Conservation (phyloP, 352 stramenopile genomes). For the Phytopythium litorale region DNA sequence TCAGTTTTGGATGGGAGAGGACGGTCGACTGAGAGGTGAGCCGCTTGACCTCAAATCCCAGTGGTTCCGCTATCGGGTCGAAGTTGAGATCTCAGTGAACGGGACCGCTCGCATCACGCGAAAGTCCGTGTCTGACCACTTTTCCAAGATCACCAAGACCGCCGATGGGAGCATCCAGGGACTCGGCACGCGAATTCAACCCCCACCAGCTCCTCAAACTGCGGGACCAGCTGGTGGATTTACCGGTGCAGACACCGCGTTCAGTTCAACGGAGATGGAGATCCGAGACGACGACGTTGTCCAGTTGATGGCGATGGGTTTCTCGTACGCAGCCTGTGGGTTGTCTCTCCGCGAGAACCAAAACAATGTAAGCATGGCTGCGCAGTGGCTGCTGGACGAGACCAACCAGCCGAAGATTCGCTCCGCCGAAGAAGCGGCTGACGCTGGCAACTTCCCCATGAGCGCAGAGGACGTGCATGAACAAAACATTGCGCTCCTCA, state of each 20-base stretch:
- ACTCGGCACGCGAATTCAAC: conserved; percentile 20
- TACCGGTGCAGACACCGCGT: neutral
- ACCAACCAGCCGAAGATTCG: conserved; percentile 69
- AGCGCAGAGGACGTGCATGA: conserved; percentile 61
- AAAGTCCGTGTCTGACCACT: conserved; percentile 65
- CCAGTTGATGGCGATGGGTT: conserved; percentile 86
- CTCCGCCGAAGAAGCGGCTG: conserved; percentile 48
- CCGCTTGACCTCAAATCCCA: conserved; percentile 83
- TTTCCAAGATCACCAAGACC: conserved; percentile 45
- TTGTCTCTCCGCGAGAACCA: conserved; percentile 64
- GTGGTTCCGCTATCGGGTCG: conserved; percentile 85
- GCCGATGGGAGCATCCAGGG: conserved; percentile 17
- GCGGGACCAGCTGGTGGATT: neutral
- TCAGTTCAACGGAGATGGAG: conserved; percentile 18
- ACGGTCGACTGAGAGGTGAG: conserved; percentile 94
- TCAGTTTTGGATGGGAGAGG: conserved; percentile 96
- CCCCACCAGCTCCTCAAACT: conserved; percentile 38
- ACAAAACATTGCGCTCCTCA: conserved; percentile 65
- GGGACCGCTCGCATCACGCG: conserved; percentile 48
- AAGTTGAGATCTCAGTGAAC: conserved; percentile 52
- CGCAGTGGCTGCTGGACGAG: conserved; percentile 83
- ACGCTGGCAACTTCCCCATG: conserved; percentile 43
- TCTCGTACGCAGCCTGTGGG: conserved; percentile 79
- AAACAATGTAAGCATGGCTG: conserved; percentile 66
- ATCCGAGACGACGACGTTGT: conserved; percentile 82